Base-by-base conservation (phyloP, 495 filamentous ascomycete genomes). In the Talaromyces liani region DNA sequence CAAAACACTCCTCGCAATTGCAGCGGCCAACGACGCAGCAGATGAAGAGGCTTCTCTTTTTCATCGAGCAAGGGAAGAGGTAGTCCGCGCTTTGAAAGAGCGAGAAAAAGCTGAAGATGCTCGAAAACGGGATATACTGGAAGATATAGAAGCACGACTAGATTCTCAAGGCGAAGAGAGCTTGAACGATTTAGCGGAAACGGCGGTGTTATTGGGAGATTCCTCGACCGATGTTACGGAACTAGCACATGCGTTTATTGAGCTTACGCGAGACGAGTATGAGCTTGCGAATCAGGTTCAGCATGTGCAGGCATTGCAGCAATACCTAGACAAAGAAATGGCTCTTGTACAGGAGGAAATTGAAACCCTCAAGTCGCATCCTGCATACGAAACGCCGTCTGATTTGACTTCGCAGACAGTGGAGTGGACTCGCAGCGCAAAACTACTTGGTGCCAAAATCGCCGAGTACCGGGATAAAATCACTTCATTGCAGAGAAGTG, bases 1-100 rank as follows among this genome's bases (percentile, higher is more conserved):
- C 25, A 87, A 85, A 60, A 87, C 84, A 4, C 78, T 97, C 4
- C 81, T 95, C 8, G 84, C 88, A 16, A 80, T 97, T 9, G 88
- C 90, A 24, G 79, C 85, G 9, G 81, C 86, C 45, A 96, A 94
- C 76, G 91, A 96, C 68, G 72, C 84, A 8, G 92, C 91, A 18
- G 91, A 96, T 66, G 91, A 96, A 64, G 87, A 92, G 67, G 79
- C 82, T 12, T 71, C 77, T 4, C 71, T 90, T 4, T 72, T 89
- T 20, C 73, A 79, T 22, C 70, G 71, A 14, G 76, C 77, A 0
- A 73, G 72, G 14, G 73, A 79, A 65, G 75, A 79, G 63, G 72
- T 75, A 6, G 58, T 79, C 7, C 64, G 69, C 27, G 68, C 65
- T 3, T 77, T 71, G 69, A 76, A 75, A 61, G 39, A 68, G 58